These are phyloP conservation scores for Orbilia oligospora DNA, from an alignment of 2,329 filamentous ascomycete genomes.

Conservation along the genomic window DNA sequence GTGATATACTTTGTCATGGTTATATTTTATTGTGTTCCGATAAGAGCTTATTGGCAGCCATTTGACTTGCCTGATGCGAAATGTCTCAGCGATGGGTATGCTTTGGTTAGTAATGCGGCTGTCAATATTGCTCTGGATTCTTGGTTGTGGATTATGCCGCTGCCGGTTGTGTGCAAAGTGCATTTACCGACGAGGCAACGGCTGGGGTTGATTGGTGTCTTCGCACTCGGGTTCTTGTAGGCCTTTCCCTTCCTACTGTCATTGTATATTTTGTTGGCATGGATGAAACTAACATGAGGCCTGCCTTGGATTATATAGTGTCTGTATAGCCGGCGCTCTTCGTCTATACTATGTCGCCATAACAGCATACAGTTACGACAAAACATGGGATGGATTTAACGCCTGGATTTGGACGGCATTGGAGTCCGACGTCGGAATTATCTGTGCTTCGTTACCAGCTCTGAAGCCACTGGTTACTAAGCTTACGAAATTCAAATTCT, in stretches of 20 bases:
- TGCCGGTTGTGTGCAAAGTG: slow-evolving; percentile 51
- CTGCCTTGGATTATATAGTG: slow-evolving; percentile 31
- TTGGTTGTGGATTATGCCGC: slow-evolving; percentile 57
- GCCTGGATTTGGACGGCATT: slow-evolving; percentile 59
- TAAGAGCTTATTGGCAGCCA: slow-evolving; percentile 57
- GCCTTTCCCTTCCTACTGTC: background rate
- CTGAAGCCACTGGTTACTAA: slow-evolving; percentile 56
- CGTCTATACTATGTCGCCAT: slow-evolving; percentile 51
- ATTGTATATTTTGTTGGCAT: background rate
- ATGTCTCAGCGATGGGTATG: slow-evolving; percentile 49
- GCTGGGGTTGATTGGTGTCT: slow-evolving; percentile 51
- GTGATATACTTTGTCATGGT: slow-evolving; percentile 43
- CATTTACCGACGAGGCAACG: slow-evolving; percentile 46
- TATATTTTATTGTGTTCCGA: slow-evolving; percentile 55
- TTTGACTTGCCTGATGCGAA: slow-evolving; percentile 36
- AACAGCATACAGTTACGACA: slow-evolving; percentile 53
- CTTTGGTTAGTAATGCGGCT: slow-evolving; percentile 56
- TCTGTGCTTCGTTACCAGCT: slow-evolving; percentile 55
- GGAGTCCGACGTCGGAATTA: slow-evolving; percentile 59
- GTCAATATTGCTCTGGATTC: slow-evolving; percentile 56
- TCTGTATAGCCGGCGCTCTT: slow-evolving; percentile 49
- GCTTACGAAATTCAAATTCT: slow-evolving; percentile 58
- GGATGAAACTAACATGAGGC: background rate
- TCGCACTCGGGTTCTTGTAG: slow-evolving; percentile 56
- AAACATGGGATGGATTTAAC: slow-evolving; percentile 55